Evolutionary conservation across 805 yeast genomes (phyloP), one percentile per base, ranked within the genome.

Genomic region (Ogataea degrootiae): DNA sequence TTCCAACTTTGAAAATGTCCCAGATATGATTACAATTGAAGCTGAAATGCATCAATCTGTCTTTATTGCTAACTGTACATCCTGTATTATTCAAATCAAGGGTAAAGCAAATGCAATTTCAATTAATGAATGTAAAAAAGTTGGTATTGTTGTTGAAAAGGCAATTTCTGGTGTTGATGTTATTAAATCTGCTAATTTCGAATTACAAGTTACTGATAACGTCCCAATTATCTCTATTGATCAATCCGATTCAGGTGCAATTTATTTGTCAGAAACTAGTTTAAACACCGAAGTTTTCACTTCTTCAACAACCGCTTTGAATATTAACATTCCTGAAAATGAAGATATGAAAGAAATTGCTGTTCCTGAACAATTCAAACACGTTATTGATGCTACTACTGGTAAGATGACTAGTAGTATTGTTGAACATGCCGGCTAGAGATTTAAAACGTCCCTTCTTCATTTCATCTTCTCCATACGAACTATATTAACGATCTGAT

Each of bases 21-120:
- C 77, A 42, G 85, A 82, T 48, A 74, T 84, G 29, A 79, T 87
- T 56, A 72, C 73, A 21, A 73, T 94, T 48, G 90, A 88, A 22
- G 95, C 85, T 33, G 86, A 83, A 55, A 83, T 83, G 78, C 83
- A 85, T 54, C 98, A 94, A 65, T 86, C 96, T 35, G 83, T 94
- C 15, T 90, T 87, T 64, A 85, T 94, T 57, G 95, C 95, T 45
- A 83, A 85, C 60, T 87, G 96, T 71, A 63, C 63, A 38, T 83
- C 83, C 49, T 73, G 80, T 40, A 83, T 96, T 12, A 69, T 94
- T 50, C 94, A 87, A 65, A 73, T 94, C 60, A 83, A 81, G 65
- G 99, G 98, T 49, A 94, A 94, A 65, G 91, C 88, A 43, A 91
- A 89, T 59, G 94, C 97, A 1, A 79, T 94, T 46, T 79, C 96